Conservation (phyloP, 306 rosid species). For the Castanopsis chinensis region DNA sequence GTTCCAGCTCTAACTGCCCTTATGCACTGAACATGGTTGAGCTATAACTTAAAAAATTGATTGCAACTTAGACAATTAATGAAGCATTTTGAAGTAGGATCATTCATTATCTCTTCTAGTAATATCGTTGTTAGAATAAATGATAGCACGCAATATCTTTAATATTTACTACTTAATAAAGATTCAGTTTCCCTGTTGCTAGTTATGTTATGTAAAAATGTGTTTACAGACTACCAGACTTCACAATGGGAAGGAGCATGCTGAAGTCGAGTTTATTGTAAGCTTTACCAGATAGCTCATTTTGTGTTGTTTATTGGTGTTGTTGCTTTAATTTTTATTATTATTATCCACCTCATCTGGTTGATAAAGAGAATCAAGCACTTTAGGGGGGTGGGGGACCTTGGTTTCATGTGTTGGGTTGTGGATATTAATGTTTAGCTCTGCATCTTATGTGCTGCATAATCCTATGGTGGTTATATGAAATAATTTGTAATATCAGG, state of each 20-base stretch:
- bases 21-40: neutral
- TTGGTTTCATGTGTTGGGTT: neutral
- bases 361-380: too few species aligned
- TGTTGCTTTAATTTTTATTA: neutral
- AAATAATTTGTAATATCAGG: slow-evolving; percentile 37
- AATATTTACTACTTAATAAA: neutral
- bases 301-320: neutral
- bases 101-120: neutral
- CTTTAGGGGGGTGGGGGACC: neutral
- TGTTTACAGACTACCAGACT: slow-evolving; percentile 71
- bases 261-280: slow-evolving; percentile 90
- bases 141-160: neutral
- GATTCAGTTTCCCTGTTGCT: neutral
- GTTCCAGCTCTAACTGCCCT: neutral
- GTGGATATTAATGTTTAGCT: neutral
- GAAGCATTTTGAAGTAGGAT: neutral
- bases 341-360: too few species aligned
- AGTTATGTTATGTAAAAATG: slow-evolving; percentile 1
- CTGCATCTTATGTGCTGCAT: neutral
- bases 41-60: neutral
- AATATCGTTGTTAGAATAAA: neutral
- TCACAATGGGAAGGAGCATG: slow-evolving; percentile 83
- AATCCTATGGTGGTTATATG: neutral
- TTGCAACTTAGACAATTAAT: neutral
- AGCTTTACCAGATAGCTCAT: slow-evolving; percentile 27